Evolutionary conservation across 169 alveolate genomes (phyloP).

Genomic region (Ichthyophthirius multifiliis): DNA sequence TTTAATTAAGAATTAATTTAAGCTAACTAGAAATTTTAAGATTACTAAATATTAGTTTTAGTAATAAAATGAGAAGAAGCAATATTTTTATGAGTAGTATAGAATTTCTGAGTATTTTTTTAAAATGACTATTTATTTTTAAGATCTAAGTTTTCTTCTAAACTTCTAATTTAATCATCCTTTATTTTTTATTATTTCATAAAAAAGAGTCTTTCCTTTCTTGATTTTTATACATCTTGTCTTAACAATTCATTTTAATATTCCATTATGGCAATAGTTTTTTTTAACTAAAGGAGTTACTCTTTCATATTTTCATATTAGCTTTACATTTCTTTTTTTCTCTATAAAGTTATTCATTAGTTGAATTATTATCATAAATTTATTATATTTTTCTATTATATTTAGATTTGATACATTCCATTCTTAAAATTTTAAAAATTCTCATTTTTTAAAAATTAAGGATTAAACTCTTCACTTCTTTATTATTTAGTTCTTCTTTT

Average conservation of each 20-base stretch:
- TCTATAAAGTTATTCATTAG: slow-evolving; percentile 7
- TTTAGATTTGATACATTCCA: neutral
- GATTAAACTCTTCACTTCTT: neutral
- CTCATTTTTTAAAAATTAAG: neutral
- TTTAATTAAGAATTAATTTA: too few species aligned
- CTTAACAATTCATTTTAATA: slow-evolving; percentile 8
- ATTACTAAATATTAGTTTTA: too few species aligned
- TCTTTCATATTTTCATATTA: neutral
- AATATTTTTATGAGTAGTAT: too few species aligned
- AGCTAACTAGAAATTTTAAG: too few species aligned
- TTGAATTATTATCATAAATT: slow-evolving; percentile 6
- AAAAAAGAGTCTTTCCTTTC: neutral
- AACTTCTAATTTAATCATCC: neutral
- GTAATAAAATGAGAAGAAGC: too few species aligned
- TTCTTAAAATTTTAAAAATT: neutral
- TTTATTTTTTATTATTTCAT: neutral
- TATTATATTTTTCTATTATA: neutral
- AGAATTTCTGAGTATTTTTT: too few species aligned
- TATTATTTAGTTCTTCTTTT: neutral
- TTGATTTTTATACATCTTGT: neutral
- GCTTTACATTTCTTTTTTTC: neutral
- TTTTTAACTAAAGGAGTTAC: neutral
- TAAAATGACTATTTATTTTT: too few species aligned
- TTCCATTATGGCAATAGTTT: slow-evolving; percentile 18
- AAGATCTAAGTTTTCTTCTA: neutral